Evolutionary conservation across 805 yeast genomes (phyloP).

Genomic region (Spencermartinsiella europaea): DNA sequence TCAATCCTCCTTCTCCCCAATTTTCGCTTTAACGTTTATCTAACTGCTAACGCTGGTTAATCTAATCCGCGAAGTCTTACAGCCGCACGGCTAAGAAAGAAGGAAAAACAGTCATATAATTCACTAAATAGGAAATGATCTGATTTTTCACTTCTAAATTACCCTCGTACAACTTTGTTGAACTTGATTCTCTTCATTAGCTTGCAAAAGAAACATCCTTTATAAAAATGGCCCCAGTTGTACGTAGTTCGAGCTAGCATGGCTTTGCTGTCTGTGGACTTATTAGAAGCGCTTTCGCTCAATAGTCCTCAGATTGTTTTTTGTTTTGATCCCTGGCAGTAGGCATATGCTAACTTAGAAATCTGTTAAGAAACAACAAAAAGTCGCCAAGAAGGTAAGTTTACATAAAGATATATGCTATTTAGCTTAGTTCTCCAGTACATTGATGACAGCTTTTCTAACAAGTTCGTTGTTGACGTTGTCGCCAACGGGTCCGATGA

Average conservation of each 20-base stretch:
- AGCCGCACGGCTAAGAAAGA: too few species aligned
- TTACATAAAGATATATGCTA: too few species aligned
- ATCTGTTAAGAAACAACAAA: slow-evolving; percentile 73
- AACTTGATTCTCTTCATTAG: too few species aligned
- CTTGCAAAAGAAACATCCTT: too few species aligned
- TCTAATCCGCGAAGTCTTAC: too few species aligned
- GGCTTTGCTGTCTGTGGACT: slow-evolving; percentile 36
- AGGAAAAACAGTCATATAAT: slow-evolving; percentile 3
- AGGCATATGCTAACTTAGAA: slow-evolving; percentile 60
- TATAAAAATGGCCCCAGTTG: slow-evolving; percentile 81
- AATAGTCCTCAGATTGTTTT: slow-evolving; percentile 13
- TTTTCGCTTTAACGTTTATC: too few species aligned
- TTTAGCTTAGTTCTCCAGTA: not conserved
- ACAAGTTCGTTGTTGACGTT: slow-evolving; percentile 82
- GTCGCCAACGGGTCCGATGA: slow-evolving; percentile 95
- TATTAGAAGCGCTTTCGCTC: slow-evolving; percentile 1
- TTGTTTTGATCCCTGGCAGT: slow-evolving; percentile 60
- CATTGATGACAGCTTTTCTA: not conserved
- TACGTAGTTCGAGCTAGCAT: slow-evolving; percentile 43
- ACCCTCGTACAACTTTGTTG: not conserved
- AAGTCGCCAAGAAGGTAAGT: slow-evolving; percentile 33
- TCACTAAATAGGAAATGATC: slow-evolving; percentile 1
- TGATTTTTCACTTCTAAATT: slow-evolving; percentile 1
- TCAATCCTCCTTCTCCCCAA: too few species aligned
- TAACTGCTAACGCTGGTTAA: too few species aligned